Conservation (phyloP, 2,329 filamentous ascomycete genomes). For the Capronia epimyces region DNA sequence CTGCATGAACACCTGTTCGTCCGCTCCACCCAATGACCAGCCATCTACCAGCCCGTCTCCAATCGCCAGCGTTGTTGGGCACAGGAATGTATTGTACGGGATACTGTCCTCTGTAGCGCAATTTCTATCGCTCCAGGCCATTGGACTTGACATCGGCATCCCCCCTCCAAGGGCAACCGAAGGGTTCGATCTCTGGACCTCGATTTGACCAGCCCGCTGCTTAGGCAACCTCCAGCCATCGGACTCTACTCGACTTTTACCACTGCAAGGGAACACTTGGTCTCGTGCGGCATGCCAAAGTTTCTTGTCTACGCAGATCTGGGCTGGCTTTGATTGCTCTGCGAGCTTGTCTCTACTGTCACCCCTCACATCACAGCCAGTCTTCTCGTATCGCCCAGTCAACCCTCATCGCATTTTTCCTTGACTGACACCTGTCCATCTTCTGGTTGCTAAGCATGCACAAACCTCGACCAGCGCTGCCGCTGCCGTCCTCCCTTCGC, state of each 20-base stretch:
- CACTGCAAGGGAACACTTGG: constrained; percentile 9
- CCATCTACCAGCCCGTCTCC: neutral
- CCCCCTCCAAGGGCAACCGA: neutral
- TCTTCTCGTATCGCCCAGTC: neutral
- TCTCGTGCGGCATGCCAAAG: constrained; percentile 9
- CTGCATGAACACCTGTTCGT: constrained; percentile 30
- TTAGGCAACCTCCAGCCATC: neutral
- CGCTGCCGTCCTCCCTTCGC: neutral
- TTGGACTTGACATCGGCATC: too few relatives aligned
- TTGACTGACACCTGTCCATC: constrained; percentile 14
- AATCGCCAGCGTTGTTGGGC: too few relatives aligned
- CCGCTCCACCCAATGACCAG: neutral
- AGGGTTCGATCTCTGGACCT: neutral
- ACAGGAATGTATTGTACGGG: too few relatives aligned
- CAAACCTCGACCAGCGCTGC: constrained; percentile 1
- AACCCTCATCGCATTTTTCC: neutral
- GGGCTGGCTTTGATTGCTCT: constrained; percentile 1
- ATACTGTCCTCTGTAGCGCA: too few relatives aligned
- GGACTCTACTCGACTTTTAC: neutral
- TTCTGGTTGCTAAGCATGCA: constrained; percentile 16
- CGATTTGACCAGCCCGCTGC: neutral
- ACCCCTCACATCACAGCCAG: neutral
- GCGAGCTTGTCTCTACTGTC: neutral
- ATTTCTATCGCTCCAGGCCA: too few relatives aligned
- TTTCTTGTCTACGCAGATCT: constrained; percentile 1